phyloP scores from a whole-genome alignment of 1,139 yeast genomes.

The Hyphopichia pseudoburtonii region DNA sequence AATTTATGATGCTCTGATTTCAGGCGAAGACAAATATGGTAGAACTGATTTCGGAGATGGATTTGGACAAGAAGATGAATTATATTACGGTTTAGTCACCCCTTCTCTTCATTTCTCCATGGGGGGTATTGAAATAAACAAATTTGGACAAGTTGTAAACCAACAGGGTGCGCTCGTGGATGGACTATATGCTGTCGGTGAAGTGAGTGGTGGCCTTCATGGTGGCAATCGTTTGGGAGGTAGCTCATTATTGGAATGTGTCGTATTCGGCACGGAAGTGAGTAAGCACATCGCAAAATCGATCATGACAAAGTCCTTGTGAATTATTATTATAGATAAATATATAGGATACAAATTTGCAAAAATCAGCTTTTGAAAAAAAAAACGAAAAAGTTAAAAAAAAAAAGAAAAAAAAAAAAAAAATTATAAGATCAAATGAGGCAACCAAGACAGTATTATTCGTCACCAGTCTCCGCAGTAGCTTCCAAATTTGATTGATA shows the following conservation, averaged over 20 bases:
- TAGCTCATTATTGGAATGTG: slow-evolving; percentile 39
- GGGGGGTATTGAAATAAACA: slow-evolving; percentile 39
- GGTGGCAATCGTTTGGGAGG: slow-evolving; percentile 41
- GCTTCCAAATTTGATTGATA: background rate
- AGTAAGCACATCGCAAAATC: slow-evolving; percentile 10
- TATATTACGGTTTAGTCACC: slow-evolving; percentile 35
- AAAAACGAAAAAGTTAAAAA: no score
- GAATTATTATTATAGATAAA: no score
- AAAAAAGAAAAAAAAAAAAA: no score
- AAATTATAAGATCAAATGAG: background rate
- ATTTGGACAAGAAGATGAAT: slow-evolving; percentile 12
- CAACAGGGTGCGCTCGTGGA: slow-evolving; percentile 16
- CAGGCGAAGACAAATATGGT: slow-evolving; percentile 17
- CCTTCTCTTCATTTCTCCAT: slow-evolving; percentile 41
- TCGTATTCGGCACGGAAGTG: slow-evolving; percentile 33
- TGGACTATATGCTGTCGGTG: slow-evolving; percentile 38
- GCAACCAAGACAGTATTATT: no score
- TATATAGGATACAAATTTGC: background rate
- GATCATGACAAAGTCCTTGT: no score
- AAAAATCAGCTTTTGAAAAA: background rate
- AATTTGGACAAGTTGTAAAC: slow-evolving; percentile 24
- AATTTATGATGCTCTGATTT: slow-evolving; percentile 12
- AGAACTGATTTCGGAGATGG: slow-evolving; percentile 22
- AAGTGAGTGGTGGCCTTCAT: slow-evolving; percentile 41
- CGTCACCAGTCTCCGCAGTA: background rate